Percentiles rank a stretch among this genome's conserved stretches.
Evolutionary conservation across 75 land plant genomes (phyloP).

Genomic region (Selaginella moellendorffii): DNA sequence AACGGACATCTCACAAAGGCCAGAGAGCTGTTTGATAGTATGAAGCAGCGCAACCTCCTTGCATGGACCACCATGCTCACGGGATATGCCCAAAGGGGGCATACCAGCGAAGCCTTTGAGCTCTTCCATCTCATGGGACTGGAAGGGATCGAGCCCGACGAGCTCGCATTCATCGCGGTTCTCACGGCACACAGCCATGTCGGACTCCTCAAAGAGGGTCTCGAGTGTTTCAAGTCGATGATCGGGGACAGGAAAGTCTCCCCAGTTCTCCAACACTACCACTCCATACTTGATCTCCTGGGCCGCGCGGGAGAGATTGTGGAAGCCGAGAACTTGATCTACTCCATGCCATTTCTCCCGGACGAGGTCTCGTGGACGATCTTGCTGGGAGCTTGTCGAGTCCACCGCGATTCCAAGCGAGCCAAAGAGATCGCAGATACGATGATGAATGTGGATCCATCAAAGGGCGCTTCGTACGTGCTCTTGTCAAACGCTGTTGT

Average conservation of each 20-base stretch:
- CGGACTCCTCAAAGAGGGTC: conserved; percentile 11
- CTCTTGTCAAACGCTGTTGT: conserved; percentile 16
- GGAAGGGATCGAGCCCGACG: conserved; percentile 3
- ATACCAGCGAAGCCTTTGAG: conserved; percentile 10
- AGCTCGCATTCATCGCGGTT: conserved; percentile 12
- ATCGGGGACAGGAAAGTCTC: conserved; percentile 16
- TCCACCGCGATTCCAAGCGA: conserved; percentile 25
- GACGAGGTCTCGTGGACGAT: conserved; percentile 19
- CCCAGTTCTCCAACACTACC: conserved; percentile 36
- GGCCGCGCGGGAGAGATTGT: conserved; percentile 23
- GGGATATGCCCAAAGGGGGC: conserved; percentile 15
- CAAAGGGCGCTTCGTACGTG: conserved; percentile 10
- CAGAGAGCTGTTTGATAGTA: conserved; percentile 7
- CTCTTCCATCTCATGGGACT: conserved; percentile 14
- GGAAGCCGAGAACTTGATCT: conserved; percentile 17
- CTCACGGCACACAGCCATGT: conserved; percentile 13
- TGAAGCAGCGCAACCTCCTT: conserved; percentile 16
- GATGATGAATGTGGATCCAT: conserved; percentile 13
- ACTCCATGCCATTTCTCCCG: conserved; percentile 14
- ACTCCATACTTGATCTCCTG: conserved; percentile 21
- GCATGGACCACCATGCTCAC: conserved; percentile 27
- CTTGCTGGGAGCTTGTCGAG: conserved; percentile 20
- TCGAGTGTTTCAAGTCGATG: conserved; percentile 27
- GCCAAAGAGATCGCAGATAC: conserved; percentile 20
- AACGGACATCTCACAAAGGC: conserved; percentile 13